Evolutionary conservation across 2,329 filamentous ascomycete genomes (phyloP), one percentile per base, ranked within the genome.

Genomic region (Colletotrichum camelliae): DNA sequence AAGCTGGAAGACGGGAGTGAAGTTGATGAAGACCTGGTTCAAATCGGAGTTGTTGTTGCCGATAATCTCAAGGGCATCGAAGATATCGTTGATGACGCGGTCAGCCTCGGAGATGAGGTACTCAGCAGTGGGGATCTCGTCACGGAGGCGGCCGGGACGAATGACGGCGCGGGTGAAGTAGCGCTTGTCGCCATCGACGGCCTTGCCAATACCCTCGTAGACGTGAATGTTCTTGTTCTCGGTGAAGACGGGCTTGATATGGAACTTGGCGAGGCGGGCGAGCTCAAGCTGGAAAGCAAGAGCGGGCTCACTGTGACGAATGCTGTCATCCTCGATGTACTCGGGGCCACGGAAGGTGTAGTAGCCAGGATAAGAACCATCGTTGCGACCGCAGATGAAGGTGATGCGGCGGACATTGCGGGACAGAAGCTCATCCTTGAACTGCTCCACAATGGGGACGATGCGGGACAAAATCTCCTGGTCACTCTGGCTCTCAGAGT

Each of bases 11-110:
- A 98, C 95, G 12, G 96, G 95, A 0, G 95, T 97, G 89, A 99
- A 99, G 91, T 99, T 98, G 90, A 99, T 97, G 89, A 99, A 99
- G 90, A 99, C 97, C 88, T 99, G 97, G 90, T 99, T 99, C 83
- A 99, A 91, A 89, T 99, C 97, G 67, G 97, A 98, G 88, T 98
- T 97, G 89, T 98, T 98, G 90, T 98, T 98, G 83, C 97, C 97
- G 83, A 98, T 97, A 81, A 99, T 98, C 90, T 99, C 97, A 74
- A 99, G 90, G 60, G 97, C 97, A 83, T 99, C 97, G 68, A 98
- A 92, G 82, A 99, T 98, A 83, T 99, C 97, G 84, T 95, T 98
- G 91, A 99, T 96, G 80, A 98, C 90, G 78, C 97, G 94, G 83
- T 99, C 96, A 52, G 96, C 96, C 88, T 99, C 97, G 1, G 96